phyloP scores from a whole-genome alignment of 495 filamentous ascomycete species.

The Neurospora sp. region DNA sequence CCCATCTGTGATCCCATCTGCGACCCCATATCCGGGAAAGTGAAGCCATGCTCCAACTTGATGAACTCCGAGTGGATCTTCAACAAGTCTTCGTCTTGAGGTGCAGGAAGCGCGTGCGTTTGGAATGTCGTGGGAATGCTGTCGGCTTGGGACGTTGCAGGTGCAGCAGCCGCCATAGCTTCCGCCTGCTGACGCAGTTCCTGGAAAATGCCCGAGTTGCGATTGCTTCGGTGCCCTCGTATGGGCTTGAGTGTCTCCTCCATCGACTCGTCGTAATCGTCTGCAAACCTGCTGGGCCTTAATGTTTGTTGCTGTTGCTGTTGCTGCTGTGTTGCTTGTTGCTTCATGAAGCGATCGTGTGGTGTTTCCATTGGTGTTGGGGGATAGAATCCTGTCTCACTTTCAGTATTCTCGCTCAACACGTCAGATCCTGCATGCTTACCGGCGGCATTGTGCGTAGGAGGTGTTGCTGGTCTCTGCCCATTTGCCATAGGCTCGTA shows the following conservation, averaged over 20 bases:
- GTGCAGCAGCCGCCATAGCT: slow-evolving; percentile 14
- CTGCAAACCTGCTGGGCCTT: slow-evolving; percentile 33
- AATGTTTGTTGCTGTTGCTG: slow-evolving; percentile 16
- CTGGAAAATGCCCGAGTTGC: slow-evolving; percentile 31
- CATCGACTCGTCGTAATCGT: slow-evolving; percentile 46
- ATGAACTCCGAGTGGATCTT: slow-evolving; percentile 41
- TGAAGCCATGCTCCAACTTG: slow-evolving; percentile 37
- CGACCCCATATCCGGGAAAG: slow-evolving; percentile 26
- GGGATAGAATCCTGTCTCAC: slow-evolving; percentile 34
- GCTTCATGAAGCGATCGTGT: slow-evolving; percentile 27
- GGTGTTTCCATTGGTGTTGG: slow-evolving; percentile 39
- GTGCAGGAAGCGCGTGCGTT: slow-evolving; percentile 28
- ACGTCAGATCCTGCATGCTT: slow-evolving; percentile 16
- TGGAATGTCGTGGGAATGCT: slow-evolving; percentile 31
- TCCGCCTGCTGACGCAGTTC: slow-evolving; percentile 37
- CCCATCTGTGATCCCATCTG: slow-evolving; percentile 18
- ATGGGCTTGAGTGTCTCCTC: slow-evolving; percentile 47
- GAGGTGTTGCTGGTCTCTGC: slow-evolving; percentile 49
- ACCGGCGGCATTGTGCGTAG: slow-evolving; percentile 44
- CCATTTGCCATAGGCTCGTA: slow-evolving; percentile 33
- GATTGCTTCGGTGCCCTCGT: slow-evolving; percentile 21
- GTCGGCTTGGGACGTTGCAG: slow-evolving; percentile 26
- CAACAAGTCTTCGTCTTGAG: slow-evolving; percentile 46
- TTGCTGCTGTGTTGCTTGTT: slow-evolving; percentile 15
- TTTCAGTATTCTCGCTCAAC: slow-evolving; percentile 1